phyloP scores from a whole-genome alignment of 2,329 filamentous ascomycete species.

The Coleophoma cylindrospora region DNA sequence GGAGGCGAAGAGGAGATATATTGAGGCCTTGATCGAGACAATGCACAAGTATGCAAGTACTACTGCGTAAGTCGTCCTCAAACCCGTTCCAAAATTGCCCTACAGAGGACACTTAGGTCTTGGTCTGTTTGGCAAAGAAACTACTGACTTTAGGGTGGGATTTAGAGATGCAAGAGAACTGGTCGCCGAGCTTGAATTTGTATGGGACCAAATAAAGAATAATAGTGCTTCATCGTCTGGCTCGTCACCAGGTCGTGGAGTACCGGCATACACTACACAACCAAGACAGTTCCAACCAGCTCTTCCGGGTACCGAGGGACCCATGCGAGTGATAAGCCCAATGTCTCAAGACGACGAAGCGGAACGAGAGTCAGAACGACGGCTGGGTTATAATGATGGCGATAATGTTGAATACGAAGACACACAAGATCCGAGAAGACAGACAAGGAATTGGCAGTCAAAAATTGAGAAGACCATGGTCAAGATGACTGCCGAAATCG shows the following conservation, averaged over 20 bases:
- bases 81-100: too few relatives aligned
- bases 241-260: conserved; percentile 43
- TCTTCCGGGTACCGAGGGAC: conserved; percentile 43
- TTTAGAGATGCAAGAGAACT: conserved; percentile 79
- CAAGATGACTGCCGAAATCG: conserved; percentile 87
- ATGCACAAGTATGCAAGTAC: conserved; percentile 92
- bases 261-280: conserved; percentile 23
- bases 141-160: conserved; percentile 6
- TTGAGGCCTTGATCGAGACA: conserved; percentile 88
- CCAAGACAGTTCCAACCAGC: conserved; percentile 39
- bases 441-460: conserved; percentile 64
- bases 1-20: conserved; percentile 90
- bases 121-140: too few relatives aligned
- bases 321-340: conserved; percentile 71
- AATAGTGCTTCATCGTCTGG: conserved; percentile 65
- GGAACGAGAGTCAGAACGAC: conserved; percentile 44
- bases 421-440: conserved; percentile 34
- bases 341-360: conserved; percentile 80
- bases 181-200: conserved; percentile 93
- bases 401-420: conserved; percentile 34
- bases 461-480: conserved; percentile 82
- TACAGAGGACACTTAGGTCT: too few relatives aligned
- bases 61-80: conserved; percentile 54
- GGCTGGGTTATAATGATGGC: conserved; percentile 33
- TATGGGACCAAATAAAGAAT: conserved; percentile 96